phyloP scores from a whole-genome alignment of 2,329 filamentous ascomycete species.

The Periconia macrospinosa region DNA sequence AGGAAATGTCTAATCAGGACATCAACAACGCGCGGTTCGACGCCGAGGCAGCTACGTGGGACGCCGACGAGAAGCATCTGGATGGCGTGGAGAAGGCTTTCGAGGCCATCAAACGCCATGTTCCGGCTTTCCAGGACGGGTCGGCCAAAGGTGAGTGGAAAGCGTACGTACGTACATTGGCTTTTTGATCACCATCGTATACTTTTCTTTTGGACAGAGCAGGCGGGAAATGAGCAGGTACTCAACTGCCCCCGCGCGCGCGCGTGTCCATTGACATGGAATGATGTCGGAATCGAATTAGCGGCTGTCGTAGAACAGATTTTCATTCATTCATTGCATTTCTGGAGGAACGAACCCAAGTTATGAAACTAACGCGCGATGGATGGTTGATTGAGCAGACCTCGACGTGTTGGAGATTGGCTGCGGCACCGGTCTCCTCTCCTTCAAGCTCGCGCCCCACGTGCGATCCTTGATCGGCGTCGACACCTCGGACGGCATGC shows the following conservation, averaged over 20 bases:
- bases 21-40: constrained; percentile 56
- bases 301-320: too few species aligned
- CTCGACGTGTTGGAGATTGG: constrained; percentile 59
- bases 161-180: too few species aligned
- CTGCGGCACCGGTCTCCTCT: constrained; percentile 60
- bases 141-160: constrained; percentile 24
- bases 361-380: not conserved
- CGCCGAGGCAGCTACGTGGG: constrained; percentile 57
- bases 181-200: too few species aligned
- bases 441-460: constrained; percentile 52
- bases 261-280: too few species aligned
- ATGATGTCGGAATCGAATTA: too few species aligned
- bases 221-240: too few species aligned
- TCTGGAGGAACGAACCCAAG: too few species aligned
- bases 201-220: too few species aligned
- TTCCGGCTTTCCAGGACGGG: constrained; percentile 39
- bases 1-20: constrained; percentile 14
- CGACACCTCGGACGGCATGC: constrained; percentile 60
- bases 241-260: too few species aligned
- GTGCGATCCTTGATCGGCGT: constrained; percentile 55
- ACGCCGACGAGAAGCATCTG: constrained; percentile 55
- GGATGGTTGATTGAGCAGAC: constrained; percentile 9
- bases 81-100: constrained; percentile 49
- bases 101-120: constrained; percentile 47
- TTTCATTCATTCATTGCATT: too few species aligned